These are phyloP conservation scores for Pouteria campechiana DNA, from an alignment of 179 eudicot genomes.

Conservation along the genomic window DNA sequence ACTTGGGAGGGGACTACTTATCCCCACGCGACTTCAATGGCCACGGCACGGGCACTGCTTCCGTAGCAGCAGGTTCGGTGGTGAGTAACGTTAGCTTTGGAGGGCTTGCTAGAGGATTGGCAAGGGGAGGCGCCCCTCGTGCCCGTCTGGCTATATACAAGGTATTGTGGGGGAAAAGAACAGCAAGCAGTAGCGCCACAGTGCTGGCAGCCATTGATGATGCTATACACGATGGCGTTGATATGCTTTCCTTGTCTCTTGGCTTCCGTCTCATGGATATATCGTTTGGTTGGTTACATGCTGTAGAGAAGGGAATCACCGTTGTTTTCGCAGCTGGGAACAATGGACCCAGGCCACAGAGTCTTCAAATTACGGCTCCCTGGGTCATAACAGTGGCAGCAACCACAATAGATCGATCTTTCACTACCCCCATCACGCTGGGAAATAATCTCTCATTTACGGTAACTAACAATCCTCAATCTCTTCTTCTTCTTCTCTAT, in stretches of 20 bases:
- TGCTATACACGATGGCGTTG: slow-evolving; percentile 40
- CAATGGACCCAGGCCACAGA: slow-evolving; percentile 25
- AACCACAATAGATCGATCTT: slow-evolving; percentile 35
- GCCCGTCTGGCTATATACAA: slow-evolving; percentile 51
- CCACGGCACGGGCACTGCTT: slow-evolving; percentile 44
- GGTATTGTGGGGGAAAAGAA: slow-evolving; percentile 35
- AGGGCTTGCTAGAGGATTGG: slow-evolving; percentile 24
- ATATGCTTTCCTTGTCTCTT: slow-evolving; percentile 37
- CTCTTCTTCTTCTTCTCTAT: no score
- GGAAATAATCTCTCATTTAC: no score
- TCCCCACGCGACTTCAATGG: slow-evolving; percentile 41
- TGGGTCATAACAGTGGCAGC: slow-evolving; percentile 56
- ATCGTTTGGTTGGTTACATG: slow-evolving; percentile 40
- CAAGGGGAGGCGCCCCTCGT: slow-evolving; percentile 44
- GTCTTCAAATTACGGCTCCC: slow-evolving; percentile 32
- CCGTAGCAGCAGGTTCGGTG: slow-evolving; percentile 35
- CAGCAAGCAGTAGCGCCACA: slow-evolving; percentile 25
- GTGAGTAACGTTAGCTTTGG: slow-evolving; percentile 17
- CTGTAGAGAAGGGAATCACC: slow-evolving; percentile 28
- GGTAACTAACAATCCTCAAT: no score
- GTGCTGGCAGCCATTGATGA: slow-evolving; percentile 45
- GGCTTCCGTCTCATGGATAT: slow-evolving; percentile 20
- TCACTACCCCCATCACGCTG: slow-evolving; percentile 20
- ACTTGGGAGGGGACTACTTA: slow-evolving; percentile 14
- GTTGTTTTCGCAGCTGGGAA: slow-evolving; percentile 46